Conservation (phyloP, 2,329 filamentous ascomycete species). For the Fusarium paranaense region DNA sequence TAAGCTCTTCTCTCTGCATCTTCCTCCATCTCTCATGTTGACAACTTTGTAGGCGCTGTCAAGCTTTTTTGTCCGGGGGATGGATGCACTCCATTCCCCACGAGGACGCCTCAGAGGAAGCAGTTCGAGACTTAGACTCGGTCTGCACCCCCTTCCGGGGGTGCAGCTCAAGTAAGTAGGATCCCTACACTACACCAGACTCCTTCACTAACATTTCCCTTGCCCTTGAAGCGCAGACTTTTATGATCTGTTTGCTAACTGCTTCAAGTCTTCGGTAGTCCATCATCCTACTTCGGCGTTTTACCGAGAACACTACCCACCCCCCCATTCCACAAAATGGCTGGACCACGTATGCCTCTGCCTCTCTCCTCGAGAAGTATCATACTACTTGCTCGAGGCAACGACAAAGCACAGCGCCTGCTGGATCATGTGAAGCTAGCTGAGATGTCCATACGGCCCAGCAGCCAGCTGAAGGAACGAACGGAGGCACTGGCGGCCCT, state of each 20-base stretch:
- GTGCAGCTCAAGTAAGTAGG: not conserved
- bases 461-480: too few relatives aligned
- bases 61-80: not conserved
- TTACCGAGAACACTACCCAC: not conserved
- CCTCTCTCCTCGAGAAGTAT: not conserved
- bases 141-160: not conserved
- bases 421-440: not conserved
- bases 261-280: not conserved
- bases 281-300: not conserved
- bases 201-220: not conserved
- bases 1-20: not conserved
- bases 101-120: too few relatives aligned
- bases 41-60: not conserved
- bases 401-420: not conserved
- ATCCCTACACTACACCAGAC: not conserved
- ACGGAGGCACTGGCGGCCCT: too few relatives aligned
- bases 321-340: not conserved
- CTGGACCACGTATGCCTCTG: not conserved
- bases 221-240: not conserved
- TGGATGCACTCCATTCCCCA: not conserved
- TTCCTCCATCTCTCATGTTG: not conserved
- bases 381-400: not conserved
- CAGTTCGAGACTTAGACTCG: too few relatives aligned
- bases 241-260: not conserved
- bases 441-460: not conserved